Base-by-base conservation (phyloP, 805 yeast genomes). In the Priceomyces castillae region DNA sequence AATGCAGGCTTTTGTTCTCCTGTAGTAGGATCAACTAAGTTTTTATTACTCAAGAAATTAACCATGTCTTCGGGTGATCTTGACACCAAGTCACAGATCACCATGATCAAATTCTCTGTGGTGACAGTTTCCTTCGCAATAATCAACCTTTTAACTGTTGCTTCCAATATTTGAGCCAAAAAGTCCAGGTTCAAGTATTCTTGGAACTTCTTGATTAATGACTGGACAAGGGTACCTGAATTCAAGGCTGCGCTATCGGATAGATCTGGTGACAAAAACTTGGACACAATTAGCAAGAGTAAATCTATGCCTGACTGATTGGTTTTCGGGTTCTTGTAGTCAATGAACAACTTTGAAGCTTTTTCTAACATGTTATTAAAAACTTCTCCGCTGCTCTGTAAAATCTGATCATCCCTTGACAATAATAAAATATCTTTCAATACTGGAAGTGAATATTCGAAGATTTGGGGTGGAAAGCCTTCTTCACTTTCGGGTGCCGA, bases 201-300 rank as follows among this genome's bases (percentile, higher is more conserved):
- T 42, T 69, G 72, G 42, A 67, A 82, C 46, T 76, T 76, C 15
- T 77, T 76, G 30, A 86, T 71, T 26, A 84, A 68, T 0, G 84
- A 75, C 9, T 77, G 70, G 2, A 86, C 81, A 17, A 86, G 75
- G 6, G 74, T 67, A 10, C 92, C 97, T 35, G 87, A 78, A 45
- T 86, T 84, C 64, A 82, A 73, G 1, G 95, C 90, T 0, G 96
- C 96, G 35, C 84, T 77, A 52, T 90, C 97, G 12, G 85, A 76
- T 44, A 86, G 69, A 6, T 73, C 71, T 0, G 95, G 87, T 1
- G 86, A 78, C 25, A 92, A 71, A 41, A 89, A 77, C 54, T 81
- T 81, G 2, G 86, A 78, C 2, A 84, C 81, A 11, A 85, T 78
- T 25, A 74, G 71, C 14, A 94, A 65, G n/a, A 87, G 70, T 2